Base-by-base conservation (phyloP, 2,329 filamentous ascomycete species). In the Parascedosporium putredinis region DNA sequence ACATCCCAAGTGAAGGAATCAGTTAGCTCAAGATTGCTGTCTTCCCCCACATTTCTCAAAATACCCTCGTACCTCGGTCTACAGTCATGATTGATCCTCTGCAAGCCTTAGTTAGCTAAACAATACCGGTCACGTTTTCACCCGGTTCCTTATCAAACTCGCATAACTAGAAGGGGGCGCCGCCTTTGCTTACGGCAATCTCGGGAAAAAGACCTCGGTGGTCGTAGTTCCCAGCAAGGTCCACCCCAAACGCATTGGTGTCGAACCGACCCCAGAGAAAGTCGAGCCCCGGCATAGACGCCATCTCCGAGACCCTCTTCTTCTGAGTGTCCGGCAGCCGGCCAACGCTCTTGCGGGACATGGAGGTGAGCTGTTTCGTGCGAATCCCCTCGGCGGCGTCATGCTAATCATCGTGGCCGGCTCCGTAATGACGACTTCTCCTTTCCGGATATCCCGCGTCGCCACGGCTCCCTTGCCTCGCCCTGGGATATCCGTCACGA, bases 371-470 rank as follows among this genome's bases (percentile, higher is more conserved):
- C 14, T 46, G 25, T 3, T 43, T 36, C 6, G n/a, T 2, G 2
- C 7, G n/a, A 10, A 47, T 42, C 45, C 34, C 5, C 9, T 5
- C 14, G 16, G 33, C 3, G 24, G 18, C 18, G 24, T 20, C n/a
- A 48, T 33, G 12, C 25, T 24, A 9, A 68, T 42, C 5, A 67
- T n/a, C 1, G 59, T 55, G 5, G 63, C 63, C 49, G 59, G 55
- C 36, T 68, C 65, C 4, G 57, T 53, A 60, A 69, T 64, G 50
- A 68, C 54, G 33, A 60, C 58, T 50, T 68, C 64, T 3, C 63
- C 59, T 3, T 57, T 56, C 6, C 51, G 50, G 44, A 69, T 66
- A 5, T 5, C 51, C 1, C 63, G 59, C 5, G 55, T 64, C 1
- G 66, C 65, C 2, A 67, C 47, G 5, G 64, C 55, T 1, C 66